A percentile compares a stretch with the other conserved stretches of the same genome.
These are phyloP conservation scores for Carnegiea gigantea DNA, from an alignment of 179 eudicot species.

Conservation along the genomic window DNA sequence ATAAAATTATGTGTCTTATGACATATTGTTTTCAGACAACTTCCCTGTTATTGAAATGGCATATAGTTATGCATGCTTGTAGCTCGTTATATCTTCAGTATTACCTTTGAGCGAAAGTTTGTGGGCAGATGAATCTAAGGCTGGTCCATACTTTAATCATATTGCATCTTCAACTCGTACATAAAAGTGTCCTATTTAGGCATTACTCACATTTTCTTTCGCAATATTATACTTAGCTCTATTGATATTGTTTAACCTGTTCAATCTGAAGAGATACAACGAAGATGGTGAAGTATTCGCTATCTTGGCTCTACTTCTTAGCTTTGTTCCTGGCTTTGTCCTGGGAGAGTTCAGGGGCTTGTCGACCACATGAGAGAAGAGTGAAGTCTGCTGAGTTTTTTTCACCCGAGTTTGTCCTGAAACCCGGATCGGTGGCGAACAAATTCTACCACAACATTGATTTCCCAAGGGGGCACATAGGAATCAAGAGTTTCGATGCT, in stretches of 20 bases:
- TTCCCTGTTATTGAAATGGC: too few species aligned
- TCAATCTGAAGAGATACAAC: slow-evolving; percentile 4
- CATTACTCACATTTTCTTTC: too few species aligned
- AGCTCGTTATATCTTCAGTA: too few species aligned
- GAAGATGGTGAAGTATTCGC: slow-evolving; percentile 35
- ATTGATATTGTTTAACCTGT: background rate
- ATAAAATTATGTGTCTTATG: too few species aligned
- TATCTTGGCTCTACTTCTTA: slow-evolving; percentile 22
- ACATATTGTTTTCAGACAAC: too few species aligned
- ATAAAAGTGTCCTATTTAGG: too few species aligned
- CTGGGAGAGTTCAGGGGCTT: slow-evolving; percentile 28
- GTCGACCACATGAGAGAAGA: slow-evolving; percentile 20
- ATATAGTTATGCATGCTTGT: too few species aligned
- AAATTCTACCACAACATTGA: slow-evolving; percentile 52
- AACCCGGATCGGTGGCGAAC: slow-evolving; percentile 61
- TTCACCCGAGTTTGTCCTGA: slow-evolving; percentile 57
- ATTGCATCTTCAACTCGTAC: too few species aligned
- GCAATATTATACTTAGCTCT: too few species aligned
- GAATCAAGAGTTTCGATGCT: slow-evolving; percentile 60
- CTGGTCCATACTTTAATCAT: too few species aligned
- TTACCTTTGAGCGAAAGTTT: too few species aligned
- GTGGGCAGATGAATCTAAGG: too few species aligned
- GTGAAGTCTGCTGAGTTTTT: slow-evolving; percentile 48
- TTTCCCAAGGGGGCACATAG: slow-evolving; percentile 72
- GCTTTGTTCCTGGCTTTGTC: slow-evolving; percentile 20